Evolutionary conservation across 192 early-diverging fungal species (phyloP), one percentile per base, ranked within the genome.

Genomic region (Glomus cerebriforme): DNA sequence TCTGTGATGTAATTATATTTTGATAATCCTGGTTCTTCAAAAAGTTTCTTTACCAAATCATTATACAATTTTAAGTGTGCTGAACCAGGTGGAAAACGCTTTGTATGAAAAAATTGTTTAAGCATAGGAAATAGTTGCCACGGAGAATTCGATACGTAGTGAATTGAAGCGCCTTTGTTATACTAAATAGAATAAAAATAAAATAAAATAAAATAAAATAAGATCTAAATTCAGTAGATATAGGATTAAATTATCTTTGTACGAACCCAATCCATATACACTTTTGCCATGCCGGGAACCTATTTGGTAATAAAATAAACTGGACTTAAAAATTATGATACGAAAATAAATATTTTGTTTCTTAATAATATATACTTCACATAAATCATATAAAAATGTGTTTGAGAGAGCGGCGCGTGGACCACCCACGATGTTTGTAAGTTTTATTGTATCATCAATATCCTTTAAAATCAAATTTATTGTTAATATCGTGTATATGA

Each of bases 401-500:
- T 88, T 89, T 49, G 83, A 79, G 32, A 93, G 75, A 15, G 91
- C 89, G 13, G 90, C 88, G 59, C 87, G 85, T 35, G 90, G 88
- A n/a, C 95, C 94, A 22, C 83, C 82, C 12, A 88, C 80, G 37
- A 97, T 88, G 29, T 91, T 87, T 0, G 95, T 95, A 12, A 93
- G 87, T 80, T 96, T 96, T 82, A 97, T 97, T 10, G 96, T 97
- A 82, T 97, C 96, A 82, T 97, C 96, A 73, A 97, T 92, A 76
- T 93, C 92, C 2, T 77, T 70, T 68, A 2, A 47, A 59, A 43
- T 59, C 5, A 31, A 54, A 74, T n/a, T 26, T 6, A 32, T 59
- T 74, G 13, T 59, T 34, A 72, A 26, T 43, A 26, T 63, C 8
- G 32, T 12, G 29, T 64, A 76, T 32, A 65, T 35, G 8, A 37